These are phyloP conservation scores for Xylariaceae sp. DNA, from an alignment of 2,329 filamentous ascomycete genomes.

Conservation along the genomic window DNA sequence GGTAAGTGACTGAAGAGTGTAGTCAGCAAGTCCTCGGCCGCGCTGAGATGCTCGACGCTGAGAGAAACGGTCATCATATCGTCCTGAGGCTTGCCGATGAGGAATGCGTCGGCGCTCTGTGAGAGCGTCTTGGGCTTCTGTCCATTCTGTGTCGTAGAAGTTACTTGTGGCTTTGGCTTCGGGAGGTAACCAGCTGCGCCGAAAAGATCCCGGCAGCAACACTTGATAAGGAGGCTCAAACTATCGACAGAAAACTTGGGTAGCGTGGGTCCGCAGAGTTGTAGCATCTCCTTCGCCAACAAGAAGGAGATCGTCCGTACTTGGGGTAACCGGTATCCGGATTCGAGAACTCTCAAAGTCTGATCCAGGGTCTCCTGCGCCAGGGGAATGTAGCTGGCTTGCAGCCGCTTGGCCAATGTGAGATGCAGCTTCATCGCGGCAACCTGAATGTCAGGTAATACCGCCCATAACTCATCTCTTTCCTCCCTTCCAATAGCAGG, in stretches of 20 bases:
- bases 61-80: slow-evolving; percentile 33
- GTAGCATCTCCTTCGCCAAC: slow-evolving; percentile 53
- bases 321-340: slow-evolving; percentile 44
- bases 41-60: slow-evolving; percentile 43
- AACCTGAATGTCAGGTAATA: slow-evolving; percentile 68
- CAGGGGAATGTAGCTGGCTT: slow-evolving; percentile 52
- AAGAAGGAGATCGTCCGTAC: slow-evolving; percentile 59
- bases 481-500: slow-evolving; percentile 73
- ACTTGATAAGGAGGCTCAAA: slow-evolving; percentile 56
- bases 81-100: slow-evolving; percentile 41
- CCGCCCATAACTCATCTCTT: slow-evolving; percentile 69
- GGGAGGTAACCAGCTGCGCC: slow-evolving; percentile 46
- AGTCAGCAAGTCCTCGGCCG: slow-evolving; percentile 59
- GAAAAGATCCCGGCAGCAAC: slow-evolving; percentile 71
- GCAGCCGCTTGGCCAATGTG: slow-evolving; percentile 53
- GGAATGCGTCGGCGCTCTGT: slow-evolving; percentile 68
- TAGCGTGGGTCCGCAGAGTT: slow-evolving; percentile 59
- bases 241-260: slow-evolving; percentile 60
- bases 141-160: slow-evolving; percentile 33
- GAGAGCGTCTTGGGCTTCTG: slow-evolving; percentile 40
- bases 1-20: slow-evolving; percentile 58
- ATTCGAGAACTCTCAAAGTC: slow-evolving; percentile 63
- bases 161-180: slow-evolving; percentile 32
- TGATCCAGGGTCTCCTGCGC: slow-evolving; percentile 65
- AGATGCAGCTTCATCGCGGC: slow-evolving; percentile 61